phyloP scores from a whole-genome alignment of 768 basidiomycete genomes.

The Boletus huronensis region DNA sequence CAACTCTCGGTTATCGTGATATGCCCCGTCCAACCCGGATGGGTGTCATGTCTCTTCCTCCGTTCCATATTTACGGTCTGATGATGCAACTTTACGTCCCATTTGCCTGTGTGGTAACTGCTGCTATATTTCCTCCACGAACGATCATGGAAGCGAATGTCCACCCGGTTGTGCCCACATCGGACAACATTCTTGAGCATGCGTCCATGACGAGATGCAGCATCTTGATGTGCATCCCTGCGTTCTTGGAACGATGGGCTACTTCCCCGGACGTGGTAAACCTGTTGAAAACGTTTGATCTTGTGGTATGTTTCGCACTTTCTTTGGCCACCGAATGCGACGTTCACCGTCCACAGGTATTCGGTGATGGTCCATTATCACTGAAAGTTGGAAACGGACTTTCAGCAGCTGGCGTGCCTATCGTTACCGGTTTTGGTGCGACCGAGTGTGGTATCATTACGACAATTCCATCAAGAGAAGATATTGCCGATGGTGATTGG shows the following conservation, averaged over 20 bases:
- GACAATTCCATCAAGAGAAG: background rate
- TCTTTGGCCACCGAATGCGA: too few species aligned
- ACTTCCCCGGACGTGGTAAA: background rate
- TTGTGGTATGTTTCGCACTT: background rate
- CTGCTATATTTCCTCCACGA: constrained; percentile 34
- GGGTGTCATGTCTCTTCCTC: constrained; percentile 33
- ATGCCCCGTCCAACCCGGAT: constrained; percentile 8
- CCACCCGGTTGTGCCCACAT: constrained; percentile 15
- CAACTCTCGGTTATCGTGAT: constrained; percentile 1
- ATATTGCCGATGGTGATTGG: constrained; percentile 18
- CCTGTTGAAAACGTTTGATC: background rate
- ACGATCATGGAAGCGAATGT: background rate
- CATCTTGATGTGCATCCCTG: constrained; percentile 14
- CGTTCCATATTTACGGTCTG: constrained; percentile 40
- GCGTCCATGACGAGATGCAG: constrained; percentile 3
- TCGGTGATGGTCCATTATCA: constrained; percentile 12
- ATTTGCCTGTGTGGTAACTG: constrained; percentile 25
- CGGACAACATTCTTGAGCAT: constrained; percentile 18
- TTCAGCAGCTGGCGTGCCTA: constrained; percentile 9
- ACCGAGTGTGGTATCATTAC: constrained; percentile 20
- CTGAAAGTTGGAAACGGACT: constrained; percentile 13
- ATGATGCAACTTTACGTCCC: constrained; percentile 31
- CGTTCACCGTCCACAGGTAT: background rate
- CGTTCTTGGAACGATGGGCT: constrained; percentile 20
- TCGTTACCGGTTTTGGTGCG: constrained; percentile 14